Evolutionary conservation across 768 basidiomycete genomes (phyloP), one percentile per base, ranked within the genome.

Genomic region (Lepiota venenata): DNA sequence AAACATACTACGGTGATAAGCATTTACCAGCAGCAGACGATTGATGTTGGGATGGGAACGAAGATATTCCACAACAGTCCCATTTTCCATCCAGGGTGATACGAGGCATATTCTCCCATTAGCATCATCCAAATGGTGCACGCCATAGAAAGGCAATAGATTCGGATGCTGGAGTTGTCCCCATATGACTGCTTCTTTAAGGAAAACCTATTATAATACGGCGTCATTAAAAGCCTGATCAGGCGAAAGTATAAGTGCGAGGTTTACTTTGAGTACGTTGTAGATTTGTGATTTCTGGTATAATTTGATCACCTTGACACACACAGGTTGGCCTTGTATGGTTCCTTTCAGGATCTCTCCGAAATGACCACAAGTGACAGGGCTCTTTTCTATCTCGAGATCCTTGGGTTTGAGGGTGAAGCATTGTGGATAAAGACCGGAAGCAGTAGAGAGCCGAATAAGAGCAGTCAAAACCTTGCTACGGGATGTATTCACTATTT

Each of bases 31-130:
- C 14, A 50, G 36, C 12, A 35, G 25, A 2, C 44, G 32, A 21
- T 58, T 50, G 11, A 22, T 35, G 18, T 25, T 16, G 1, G 47
- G 46, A 39, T 20, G 15, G 2, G 21, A 4, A 10, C 27, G n/a
- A 1, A 58, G 42, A 36, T 54, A 58, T 3, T 58, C 52, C 3
- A 21, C 29, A 5, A 58, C 4, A 9, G 38, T 43, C 5, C 57
- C 57, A 16, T 58, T 54, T 40, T 58, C 57, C 57, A 58, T 58
- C 57, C 57, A 58, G 25, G 57, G 57, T 9, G 57, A 53, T 8
- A 58, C 45, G 3, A 58, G 35, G 16, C 57, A 58, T 10, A 58
- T 54, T 5, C 52, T 29, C n/a, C 32, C 47, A 6, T 47, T 10
- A 9, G 25, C 27, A 12, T 54, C 47, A 21, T 50, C 42, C 25